Conservation (phyloP, 306 rosid species). For the Castanopsis chinensis region DNA sequence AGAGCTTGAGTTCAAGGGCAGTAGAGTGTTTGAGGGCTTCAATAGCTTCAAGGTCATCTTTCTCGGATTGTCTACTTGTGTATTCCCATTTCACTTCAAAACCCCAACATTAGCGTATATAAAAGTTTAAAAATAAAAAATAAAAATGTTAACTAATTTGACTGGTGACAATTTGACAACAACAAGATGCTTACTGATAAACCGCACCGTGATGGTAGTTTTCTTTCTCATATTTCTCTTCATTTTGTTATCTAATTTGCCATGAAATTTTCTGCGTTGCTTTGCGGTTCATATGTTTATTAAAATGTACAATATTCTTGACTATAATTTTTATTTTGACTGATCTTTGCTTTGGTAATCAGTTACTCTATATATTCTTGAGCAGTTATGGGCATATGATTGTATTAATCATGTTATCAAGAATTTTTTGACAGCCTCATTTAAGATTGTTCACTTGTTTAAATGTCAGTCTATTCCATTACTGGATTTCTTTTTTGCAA, state of each 20-base stretch:
- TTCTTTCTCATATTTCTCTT: conserved; percentile 3
- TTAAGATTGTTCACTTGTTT: neutral
- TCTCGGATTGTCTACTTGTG: conserved; percentile 72
- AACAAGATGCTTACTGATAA: conserved; percentile 77
- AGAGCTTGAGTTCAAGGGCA: conserved; percentile 77
- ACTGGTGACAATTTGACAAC: no score
- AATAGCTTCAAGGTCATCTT: conserved; percentile 91
- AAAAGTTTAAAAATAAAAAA: no score
- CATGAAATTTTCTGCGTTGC: neutral
- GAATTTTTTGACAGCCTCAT: neutral
- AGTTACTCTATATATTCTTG: neutral
- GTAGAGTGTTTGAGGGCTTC: conserved; percentile 76
- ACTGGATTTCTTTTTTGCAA: neutral
- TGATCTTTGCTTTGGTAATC: neutral
- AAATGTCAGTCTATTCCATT: neutral
- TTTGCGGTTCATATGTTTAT: no score
- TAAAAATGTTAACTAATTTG: no score
- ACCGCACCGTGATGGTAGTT: conserved; percentile 75
- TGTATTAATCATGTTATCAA: neutral
- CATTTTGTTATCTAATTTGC: neutral
- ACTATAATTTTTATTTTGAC: neutral
- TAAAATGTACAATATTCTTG: neutral
- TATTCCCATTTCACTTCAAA: no score
- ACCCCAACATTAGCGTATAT: no score
- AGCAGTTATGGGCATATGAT: neutral